Conservation (phyloP, 768 basidiomycete genomes). For the Panellus pusillus region DNA sequence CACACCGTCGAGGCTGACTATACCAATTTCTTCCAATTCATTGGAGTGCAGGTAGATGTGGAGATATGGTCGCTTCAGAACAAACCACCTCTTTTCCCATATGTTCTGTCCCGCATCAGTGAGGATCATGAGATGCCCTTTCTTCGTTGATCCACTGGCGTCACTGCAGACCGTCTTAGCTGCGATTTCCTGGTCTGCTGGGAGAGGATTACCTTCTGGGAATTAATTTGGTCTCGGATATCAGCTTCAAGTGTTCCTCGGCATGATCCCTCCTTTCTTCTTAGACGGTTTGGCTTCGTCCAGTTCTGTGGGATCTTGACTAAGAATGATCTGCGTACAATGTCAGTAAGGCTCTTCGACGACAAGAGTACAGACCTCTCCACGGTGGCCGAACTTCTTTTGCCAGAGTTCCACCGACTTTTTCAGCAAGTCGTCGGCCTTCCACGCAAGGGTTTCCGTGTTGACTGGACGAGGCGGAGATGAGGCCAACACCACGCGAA, state of each 20-base stretch:
- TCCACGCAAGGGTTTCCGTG: constrained; percentile 62
- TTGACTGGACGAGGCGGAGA: constrained; percentile 50
- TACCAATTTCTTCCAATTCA: constrained; percentile 79
- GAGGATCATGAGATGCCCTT: constrained; percentile 76
- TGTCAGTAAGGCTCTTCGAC: not conserved
- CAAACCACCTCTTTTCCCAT: constrained; percentile 88
- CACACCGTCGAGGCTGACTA: constrained; percentile 82
- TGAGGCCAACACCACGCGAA: constrained; percentile 71
- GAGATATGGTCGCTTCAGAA: constrained; percentile 87
- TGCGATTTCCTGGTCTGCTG: constrained; percentile 1
- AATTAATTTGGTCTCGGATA: constrained; percentile 70
- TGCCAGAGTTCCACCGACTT: constrained; percentile 82
- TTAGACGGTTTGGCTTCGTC: constrained; percentile 42
- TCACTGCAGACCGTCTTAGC: constrained; percentile 50
- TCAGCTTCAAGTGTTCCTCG: constrained; percentile 62
- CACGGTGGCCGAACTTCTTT: constrained; percentile 72
- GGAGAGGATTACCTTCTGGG: constrained; percentile 59
- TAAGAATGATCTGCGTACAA: constrained; percentile 66
- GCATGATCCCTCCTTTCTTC: constrained; percentile 34
- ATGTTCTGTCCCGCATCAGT: constrained; percentile 74
- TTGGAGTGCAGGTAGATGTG: constrained; percentile 83
- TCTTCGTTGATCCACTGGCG: constrained; percentile 67
- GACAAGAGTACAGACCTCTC: constrained; percentile 54
- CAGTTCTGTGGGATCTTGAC: constrained; percentile 64
- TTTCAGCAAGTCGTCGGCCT: constrained; percentile 60